phyloP scores from a whole-genome alignment of 352 stramenopile species.

The Aphanomyces cochlioides region DNA sequence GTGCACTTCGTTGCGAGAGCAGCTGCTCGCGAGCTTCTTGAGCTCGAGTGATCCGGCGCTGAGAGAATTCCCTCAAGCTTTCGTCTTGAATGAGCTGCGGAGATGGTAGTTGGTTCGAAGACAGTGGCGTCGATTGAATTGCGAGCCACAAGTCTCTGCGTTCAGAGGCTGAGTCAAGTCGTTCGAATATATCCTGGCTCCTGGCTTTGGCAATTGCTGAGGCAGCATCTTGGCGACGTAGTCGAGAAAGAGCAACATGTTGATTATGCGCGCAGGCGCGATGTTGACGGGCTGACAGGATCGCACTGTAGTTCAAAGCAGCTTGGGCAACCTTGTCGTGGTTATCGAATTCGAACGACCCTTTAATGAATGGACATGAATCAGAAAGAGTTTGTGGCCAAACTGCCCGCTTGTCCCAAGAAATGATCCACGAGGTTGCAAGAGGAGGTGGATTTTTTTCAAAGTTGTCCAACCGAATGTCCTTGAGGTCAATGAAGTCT shows the following conservation, averaged over 20 bases:
- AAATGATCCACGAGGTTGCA: slow-evolving; percentile 9
- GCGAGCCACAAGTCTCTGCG: background rate
- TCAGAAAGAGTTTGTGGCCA: slow-evolving; percentile 16
- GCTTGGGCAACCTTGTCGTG: slow-evolving; percentile 3
- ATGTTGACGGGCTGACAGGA: background rate
- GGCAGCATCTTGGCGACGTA: slow-evolving; percentile 4
- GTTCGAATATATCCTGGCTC: background rate
- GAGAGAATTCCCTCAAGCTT: slow-evolving; percentile 11
- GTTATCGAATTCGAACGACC: background rate
- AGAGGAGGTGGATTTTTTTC: background rate
- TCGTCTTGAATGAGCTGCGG: background rate
- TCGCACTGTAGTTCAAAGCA: background rate
- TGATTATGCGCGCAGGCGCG: slow-evolving; percentile 10
- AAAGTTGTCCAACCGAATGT: background rate
- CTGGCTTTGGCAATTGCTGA: background rate
- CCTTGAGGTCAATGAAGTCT: background rate
- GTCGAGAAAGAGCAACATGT: background rate
- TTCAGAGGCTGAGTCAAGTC: background rate
- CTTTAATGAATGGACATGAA: background rate
- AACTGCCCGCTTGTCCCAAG: slow-evolving; percentile 13
- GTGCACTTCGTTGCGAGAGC: background rate
- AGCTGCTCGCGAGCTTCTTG: background rate
- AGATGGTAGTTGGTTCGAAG: background rate
- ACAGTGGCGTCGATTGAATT: background rate
- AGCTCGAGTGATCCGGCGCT: background rate